Evolutionary conservation across 2,329 filamentous ascomycete genomes (phyloP), one percentile per base, ranked within the genome.

Genomic region (Anthostomella pinea): DNA sequence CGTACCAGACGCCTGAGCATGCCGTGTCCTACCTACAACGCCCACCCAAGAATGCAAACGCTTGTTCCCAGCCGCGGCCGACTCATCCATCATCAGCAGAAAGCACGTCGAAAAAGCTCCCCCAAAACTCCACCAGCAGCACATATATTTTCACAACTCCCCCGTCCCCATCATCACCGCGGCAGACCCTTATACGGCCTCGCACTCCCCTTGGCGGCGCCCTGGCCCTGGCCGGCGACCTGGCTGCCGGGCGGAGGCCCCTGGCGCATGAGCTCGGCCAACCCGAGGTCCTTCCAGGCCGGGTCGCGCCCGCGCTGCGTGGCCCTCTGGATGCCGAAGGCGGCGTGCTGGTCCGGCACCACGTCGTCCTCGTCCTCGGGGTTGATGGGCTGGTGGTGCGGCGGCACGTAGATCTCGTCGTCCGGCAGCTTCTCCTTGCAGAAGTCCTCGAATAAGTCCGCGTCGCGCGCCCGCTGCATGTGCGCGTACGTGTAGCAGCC

Each of bases 301-400:
- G 83, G 73, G 64, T 89, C 85, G 53, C 74, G 76, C 51, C 70
- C 73, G 46, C 76, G 75, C 65, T 88, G 83, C 11, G 85, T 90
- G 8, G 87, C 87, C 49, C 85, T 77, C 61, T 87, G 81, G 53
- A 94, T 93, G 24, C 87, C 87, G 59, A 93, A 93, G 0, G 87
- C 87, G 9, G 87, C 87, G 58, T 93, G 87, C 65, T 93, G 87
- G 62, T 93, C 86, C 1, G 87, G 87, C 4, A 93, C 87, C 4
- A 93, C 84, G 56, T 93, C 87, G 57, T 93, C 87, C 64, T 93
- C 86, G 59, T 93, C 87, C 62, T 93, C 87, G 0, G 87, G 87
- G 59, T 93, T 91, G 56, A 89, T 73, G 25, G 87, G 87, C 59
- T 88, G 85, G 58, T 89, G 79, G 45, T 87, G 79, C 6, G 80